A percentile compares a stretch with the other conserved stretches of the same genome.
Evolutionary conservation across 768 basidiomycete species (phyloP).

Genomic region (Pleurotus citrinopileatus): DNA sequence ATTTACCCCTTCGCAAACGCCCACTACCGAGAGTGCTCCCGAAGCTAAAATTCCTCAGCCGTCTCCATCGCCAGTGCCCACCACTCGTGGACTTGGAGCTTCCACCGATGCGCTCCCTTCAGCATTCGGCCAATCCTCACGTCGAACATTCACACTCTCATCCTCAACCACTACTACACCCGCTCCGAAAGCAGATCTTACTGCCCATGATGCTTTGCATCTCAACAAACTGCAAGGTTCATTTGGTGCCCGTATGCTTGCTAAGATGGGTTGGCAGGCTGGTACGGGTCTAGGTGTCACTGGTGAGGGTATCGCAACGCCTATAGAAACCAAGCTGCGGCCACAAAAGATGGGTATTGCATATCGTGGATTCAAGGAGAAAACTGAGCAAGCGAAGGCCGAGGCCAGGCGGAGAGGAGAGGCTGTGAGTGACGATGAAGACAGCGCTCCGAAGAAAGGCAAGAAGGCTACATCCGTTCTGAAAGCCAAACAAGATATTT

Average conservation of each 20-base stretch:
- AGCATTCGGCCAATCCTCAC: conserved; percentile 32
- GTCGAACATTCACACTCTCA: conserved; percentile 50
- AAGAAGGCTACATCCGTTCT: conserved; percentile 53
- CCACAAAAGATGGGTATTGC: conserved; percentile 88
- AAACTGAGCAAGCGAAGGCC: conserved; percentile 77
- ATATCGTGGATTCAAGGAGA: conserved; percentile 84
- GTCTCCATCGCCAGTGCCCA: conserved; percentile 16
- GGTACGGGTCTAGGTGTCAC: conserved; percentile 74
- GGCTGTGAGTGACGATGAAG: conserved; percentile 71
- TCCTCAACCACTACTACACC: conserved; percentile 42
- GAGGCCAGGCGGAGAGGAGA: conserved; percentile 80
- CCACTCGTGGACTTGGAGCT: conserved; percentile 16
- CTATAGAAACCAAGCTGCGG: conserved; percentile 81
- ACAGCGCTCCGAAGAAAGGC: conserved; percentile 33
- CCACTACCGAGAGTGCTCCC: conserved; percentile 17
- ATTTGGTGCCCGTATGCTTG: conserved; percentile 86
- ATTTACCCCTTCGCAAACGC: not conserved
- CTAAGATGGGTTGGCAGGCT: conserved; percentile 93
- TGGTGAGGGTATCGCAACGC: conserved; percentile 84
- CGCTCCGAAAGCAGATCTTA: conserved; percentile 51
- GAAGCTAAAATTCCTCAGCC: conserved; percentile 20
- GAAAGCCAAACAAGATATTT: conserved; percentile 69
- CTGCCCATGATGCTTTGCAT: conserved; percentile 69
- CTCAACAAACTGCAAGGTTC: conserved; percentile 75
- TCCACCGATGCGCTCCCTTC: conserved; percentile 33